A percentile compares a stretch with the other conserved stretches of the same genome.
Conservation (phyloP, 495 filamentous ascomycete genomes). For the Xylaria bambusicola region DNA sequence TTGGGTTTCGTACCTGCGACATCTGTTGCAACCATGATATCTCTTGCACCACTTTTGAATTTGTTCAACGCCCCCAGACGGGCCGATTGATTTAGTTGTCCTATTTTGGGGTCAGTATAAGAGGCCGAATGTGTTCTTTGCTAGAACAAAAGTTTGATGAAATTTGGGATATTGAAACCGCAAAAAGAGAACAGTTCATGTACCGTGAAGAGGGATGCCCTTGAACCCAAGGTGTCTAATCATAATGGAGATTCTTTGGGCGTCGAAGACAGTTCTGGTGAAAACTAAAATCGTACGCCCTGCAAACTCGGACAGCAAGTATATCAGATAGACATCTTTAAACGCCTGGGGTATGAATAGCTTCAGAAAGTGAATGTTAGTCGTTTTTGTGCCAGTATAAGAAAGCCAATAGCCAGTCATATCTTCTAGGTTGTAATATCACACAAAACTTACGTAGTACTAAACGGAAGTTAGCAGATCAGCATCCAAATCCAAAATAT, state of each 20-base stretch:
- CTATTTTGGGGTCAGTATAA: constrained; percentile 13
- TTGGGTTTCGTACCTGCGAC: constrained; percentile 56
- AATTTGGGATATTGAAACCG: neutral
- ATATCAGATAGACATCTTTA: constrained; percentile 90
- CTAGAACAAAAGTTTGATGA: too few species aligned
- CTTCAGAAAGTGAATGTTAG: constrained; percentile 1
- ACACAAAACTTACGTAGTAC: constrained; percentile 20
- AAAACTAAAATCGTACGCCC: constrained; percentile 89
- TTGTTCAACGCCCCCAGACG: constrained; percentile 85
- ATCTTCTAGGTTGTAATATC: too few species aligned
- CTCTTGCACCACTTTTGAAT: constrained; percentile 68
- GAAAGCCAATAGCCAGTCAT: neutral
- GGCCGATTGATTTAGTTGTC: constrained; percentile 70
- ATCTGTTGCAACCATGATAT: constrained; percentile 94
- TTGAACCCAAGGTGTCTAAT: constrained; percentile 75
- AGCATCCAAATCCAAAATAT: neutral
- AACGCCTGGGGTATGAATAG: constrained; percentile 79
- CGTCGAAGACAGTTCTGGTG: constrained; percentile 89
- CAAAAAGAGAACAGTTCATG: constrained; percentile 28
- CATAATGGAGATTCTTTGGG: constrained; percentile 79
- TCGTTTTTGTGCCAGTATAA: neutral
- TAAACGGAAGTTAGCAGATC: neutral
- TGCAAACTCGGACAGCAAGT: constrained; percentile 78
- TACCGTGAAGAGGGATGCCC: constrained; percentile 89
- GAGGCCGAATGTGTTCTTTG: too few species aligned